These are phyloP conservation scores for Ganoderma multipileum DNA, from an alignment of 1,284 basidiomycete species.

Conservation along the genomic window DNA sequence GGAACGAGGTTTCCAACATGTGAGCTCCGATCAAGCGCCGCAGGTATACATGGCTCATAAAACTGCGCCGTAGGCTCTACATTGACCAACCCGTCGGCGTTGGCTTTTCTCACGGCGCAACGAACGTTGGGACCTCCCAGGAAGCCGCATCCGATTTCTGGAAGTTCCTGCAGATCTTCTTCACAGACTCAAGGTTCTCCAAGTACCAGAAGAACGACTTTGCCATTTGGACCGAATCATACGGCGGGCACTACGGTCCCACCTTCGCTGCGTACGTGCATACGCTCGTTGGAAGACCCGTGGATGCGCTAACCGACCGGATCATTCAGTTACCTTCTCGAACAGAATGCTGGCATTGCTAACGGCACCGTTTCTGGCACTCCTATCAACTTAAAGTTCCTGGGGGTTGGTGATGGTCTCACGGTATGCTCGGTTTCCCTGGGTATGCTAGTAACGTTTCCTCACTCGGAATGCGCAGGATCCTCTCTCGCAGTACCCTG, in stretches of 20 bases:
- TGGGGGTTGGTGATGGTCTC: constrained; percentile 69
- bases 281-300: neutral
- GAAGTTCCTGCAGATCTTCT: constrained; percentile 74
- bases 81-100: constrained; percentile 72
- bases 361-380: constrained; percentile 52
- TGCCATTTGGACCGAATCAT: constrained; percentile 71
- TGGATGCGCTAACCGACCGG: neutral
- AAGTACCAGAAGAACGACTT: constrained; percentile 57
- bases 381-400: constrained; percentile 65
- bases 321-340: constrained; percentile 55
- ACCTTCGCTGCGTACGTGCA: constrained; percentile 58
- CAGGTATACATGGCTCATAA: constrained; percentile 3
- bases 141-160: constrained; percentile 65
- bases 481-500: constrained; percentile 63
- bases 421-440: constrained; percentile 47
- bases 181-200: constrained; percentile 62
- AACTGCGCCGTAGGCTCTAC: constrained; percentile 42
- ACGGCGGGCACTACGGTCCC: constrained; percentile 72
- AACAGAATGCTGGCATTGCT: constrained; percentile 65
- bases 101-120: constrained; percentile 64
- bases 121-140: constrained; percentile 56
- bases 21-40: constrained; percentile 24
- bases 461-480: constrained; percentile 44
- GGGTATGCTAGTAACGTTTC: neutral
- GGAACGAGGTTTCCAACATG: constrained; percentile 70